phyloP scores from a whole-genome alignment of 805 yeast species.

The Helenozyma rhizophorensis region DNA sequence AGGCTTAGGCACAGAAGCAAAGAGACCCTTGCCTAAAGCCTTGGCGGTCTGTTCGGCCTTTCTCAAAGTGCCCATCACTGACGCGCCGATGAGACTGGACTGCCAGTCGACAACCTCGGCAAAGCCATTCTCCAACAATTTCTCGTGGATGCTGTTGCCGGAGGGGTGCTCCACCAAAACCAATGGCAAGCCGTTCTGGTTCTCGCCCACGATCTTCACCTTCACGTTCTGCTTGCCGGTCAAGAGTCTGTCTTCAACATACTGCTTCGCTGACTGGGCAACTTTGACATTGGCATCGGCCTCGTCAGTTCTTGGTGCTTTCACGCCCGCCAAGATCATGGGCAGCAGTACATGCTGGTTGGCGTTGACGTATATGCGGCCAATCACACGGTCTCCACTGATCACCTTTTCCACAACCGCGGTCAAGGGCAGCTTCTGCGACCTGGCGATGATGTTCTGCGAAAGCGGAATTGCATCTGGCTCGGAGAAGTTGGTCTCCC shows the following conservation, averaged over 20 bases:
- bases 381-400: constrained; percentile 72
- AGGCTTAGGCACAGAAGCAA: constrained; percentile 18
- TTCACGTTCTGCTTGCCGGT: constrained; percentile 52
- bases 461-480: constrained; percentile 24
- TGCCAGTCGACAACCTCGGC: constrained; percentile 83
- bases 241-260: constrained; percentile 59
- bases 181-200: constrained; percentile 57
- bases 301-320: constrained; percentile 64
- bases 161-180: constrained; percentile 65
- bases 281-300: constrained; percentile 26
- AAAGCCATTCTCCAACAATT: constrained; percentile 62
- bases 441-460: constrained; percentile 29
- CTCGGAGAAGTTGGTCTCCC: constrained; percentile 32
- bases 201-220: constrained; percentile 55
- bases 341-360: constrained; percentile 55
- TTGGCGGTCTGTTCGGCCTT: constrained; percentile 63
- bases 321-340: constrained; percentile 68
- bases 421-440: constrained; percentile 39
- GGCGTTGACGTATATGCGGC: constrained; percentile 48
- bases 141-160: constrained; percentile 66
- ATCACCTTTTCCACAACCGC: constrained; percentile 73
- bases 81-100: constrained; percentile 60
- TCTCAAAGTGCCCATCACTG: constrained; percentile 57
- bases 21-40: constrained; percentile 52
- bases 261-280: constrained; percentile 63